Percentiles rank a stretch among this genome's conserved stretches.
These are phyloP conservation scores for Schizochytrium sp. DNA, from an alignment of 108 stramenopile species.

Conservation along the genomic window DNA sequence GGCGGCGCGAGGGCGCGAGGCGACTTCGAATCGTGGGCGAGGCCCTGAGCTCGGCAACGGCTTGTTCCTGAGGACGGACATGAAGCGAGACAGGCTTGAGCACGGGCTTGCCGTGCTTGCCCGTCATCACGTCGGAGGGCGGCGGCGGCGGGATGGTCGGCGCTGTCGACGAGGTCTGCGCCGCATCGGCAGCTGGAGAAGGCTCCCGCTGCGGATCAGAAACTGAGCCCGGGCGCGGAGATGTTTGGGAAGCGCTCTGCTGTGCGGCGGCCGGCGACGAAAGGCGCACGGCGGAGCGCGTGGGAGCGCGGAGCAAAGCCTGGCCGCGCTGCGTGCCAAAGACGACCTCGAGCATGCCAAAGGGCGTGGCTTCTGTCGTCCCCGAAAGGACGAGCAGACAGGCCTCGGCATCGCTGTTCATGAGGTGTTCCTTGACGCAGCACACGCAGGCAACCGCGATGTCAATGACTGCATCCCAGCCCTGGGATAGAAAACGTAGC, in stretches of 20 bases:
- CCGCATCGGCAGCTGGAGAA: too few species aligned
- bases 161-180: too few species aligned
- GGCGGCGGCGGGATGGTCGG: too few species aligned
- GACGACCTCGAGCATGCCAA: not conserved
- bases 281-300: not conserved
- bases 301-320: not conserved
- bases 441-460: not conserved
- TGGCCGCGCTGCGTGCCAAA: slow-evolving; percentile 14
- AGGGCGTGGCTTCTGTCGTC: not conserved
- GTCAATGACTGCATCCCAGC: not conserved
- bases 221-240: too few species aligned
- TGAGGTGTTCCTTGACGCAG: slow-evolving; percentile 20
- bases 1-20: not conserved
- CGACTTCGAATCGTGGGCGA: not conserved
- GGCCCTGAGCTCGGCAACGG: not conserved
- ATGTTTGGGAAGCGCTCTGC: too few species aligned
- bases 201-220: too few species aligned
- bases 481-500: not conserved
- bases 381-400: slow-evolving; percentile 8
- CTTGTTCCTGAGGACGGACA: not conserved
- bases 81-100: too few species aligned
- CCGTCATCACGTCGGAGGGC: too few species aligned
- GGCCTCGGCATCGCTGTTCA: not conserved
- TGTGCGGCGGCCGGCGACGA: too few species aligned
- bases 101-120: too few species aligned